Evolutionary conservation across 306 rosid genomes (phyloP), one percentile per base, ranked within the genome.

Genomic region (Vigna radiata): DNA sequence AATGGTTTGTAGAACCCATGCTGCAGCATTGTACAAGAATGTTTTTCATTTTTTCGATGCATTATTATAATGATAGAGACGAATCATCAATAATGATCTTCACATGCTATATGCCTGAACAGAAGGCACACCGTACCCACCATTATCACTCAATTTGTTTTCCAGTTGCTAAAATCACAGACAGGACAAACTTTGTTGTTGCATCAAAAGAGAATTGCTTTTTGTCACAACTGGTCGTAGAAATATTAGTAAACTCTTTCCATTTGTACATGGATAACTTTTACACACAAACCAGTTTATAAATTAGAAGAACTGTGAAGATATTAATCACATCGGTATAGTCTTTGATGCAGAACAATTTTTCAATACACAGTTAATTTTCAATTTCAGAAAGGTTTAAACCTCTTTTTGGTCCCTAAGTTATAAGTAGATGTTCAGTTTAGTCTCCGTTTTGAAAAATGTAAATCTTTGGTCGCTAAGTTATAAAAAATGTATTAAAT

Each of bases 121-220:
- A 8, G 31, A 8, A n/a, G 21, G 13, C 0, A 8, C 46, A 41
- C 13, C 13, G 46, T n/a, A 18, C 72, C 21, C 59, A 77, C 56
- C 68, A 71, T 46, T 62, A 70, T 17, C 52, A 15, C 47, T 61
- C 77, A 46, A 70, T 63, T 39, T 77, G 55, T 63, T 70, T 63
- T 48, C n/a, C 18, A 52, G 1, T 62, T 25, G n/a, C 70, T 41
- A 48, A 18, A 13, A 48, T 68, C 18, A 56, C 23, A 65, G 41
- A 54, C 63, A 63, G 15, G 70, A 73, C 53, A 80, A 16, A 13
- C 29, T 55, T 12, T 0, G 18, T 49, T 11, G 23, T 61, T 17
- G 9, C 69, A 59, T 19, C 14, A 44, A 11, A 25, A 56, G 67
- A 60, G 8, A 58, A 3, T 8, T 13, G 3, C 1, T 39, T 55